Evolutionary conservation across 1,139 yeast genomes (phyloP).

Genomic region (Barnettozyma hawaiiensis): DNA sequence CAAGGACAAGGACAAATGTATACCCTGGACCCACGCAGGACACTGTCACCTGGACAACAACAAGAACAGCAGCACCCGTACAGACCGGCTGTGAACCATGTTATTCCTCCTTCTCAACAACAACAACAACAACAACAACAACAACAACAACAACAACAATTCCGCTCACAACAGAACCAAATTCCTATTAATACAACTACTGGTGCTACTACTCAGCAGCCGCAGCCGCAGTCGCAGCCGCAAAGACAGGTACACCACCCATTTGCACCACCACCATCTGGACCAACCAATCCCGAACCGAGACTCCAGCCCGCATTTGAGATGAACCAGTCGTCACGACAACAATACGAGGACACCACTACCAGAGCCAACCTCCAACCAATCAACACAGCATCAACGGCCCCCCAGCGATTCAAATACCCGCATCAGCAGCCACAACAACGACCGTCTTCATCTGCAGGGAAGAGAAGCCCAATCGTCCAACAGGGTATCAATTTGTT

Average conservation of each 20-base stretch:
- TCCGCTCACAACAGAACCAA: not conserved
- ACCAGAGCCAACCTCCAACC: conserved; percentile 17
- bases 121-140: conserved; percentile 12
- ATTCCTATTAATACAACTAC: too few species aligned
- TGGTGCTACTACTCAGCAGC: not conserved
- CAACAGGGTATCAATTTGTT: conserved; percentile 25
- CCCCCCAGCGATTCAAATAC: conserved; percentile 22
- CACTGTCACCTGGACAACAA: not conserved
- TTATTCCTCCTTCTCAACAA: not conserved
- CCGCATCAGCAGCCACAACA: too few species aligned
- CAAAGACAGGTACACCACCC: conserved; percentile 11
- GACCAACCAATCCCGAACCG: not conserved
- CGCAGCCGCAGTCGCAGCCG: conserved; percentile 3
- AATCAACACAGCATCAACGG: conserved; percentile 21
- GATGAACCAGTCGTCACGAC: conserved; percentile 5
- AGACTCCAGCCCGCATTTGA: conserved; percentile 6
- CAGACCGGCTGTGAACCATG: not conserved
- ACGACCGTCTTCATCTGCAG: conserved; percentile 16
- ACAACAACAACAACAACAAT: conserved; percentile 7
- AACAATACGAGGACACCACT: conserved; percentile 15
- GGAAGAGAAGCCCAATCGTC: conserved; percentile 23
- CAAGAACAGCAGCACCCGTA: not conserved
- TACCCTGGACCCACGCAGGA: conserved; percentile 2
- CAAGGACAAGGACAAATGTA: too few species aligned
- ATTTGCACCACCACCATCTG: not conserved